Evolutionary conservation across 139 green algal species (phyloP).

Genomic region (Deuterostichococcus epilithicus): DNA sequence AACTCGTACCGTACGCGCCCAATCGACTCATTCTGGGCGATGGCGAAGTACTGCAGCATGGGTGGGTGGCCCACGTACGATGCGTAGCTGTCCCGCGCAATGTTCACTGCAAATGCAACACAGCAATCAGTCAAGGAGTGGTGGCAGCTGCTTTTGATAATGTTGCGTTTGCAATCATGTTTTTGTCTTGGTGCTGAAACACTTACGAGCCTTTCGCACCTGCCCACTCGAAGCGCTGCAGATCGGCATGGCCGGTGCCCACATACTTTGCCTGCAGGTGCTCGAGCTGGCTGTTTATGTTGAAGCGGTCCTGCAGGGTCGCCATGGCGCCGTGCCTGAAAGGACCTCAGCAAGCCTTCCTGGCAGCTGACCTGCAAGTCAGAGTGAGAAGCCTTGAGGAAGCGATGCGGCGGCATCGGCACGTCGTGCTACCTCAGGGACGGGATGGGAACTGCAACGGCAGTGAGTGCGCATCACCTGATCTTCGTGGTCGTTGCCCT

Average conservation of each 20-base stretch:
- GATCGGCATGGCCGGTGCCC: slow-evolving; percentile 89
- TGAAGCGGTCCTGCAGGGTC: slow-evolving; percentile 85
- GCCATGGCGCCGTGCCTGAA: too few species aligned
- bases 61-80: slow-evolving; percentile 89
- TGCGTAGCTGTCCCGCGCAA: slow-evolving; percentile 95
- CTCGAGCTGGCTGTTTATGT: slow-evolving; percentile 98
- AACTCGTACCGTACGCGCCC: slow-evolving; percentile 87
- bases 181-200: too few species aligned
- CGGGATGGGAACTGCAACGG: too few species aligned
- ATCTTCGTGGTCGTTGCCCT: too few species aligned
- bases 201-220: not conserved
- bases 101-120: slow-evolving; percentile 62
- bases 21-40: slow-evolving; percentile 95
- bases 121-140: too few species aligned
- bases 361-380: too few species aligned
- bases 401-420: too few species aligned
- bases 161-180: not conserved
- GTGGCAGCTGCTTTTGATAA: not conserved
- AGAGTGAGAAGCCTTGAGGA: too few species aligned
- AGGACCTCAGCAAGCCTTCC: too few species aligned
- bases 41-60: slow-evolving; percentile 85
- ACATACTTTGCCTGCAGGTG: slow-evolving; percentile 94
- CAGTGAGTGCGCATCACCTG: too few species aligned
- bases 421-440: too few species aligned
- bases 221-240: slow-evolving; percentile 92